Percentiles rank a stretch among this genome's conserved stretches.
Evolutionary conservation across 176 grass and related monocot species (phyloP).

Genomic region (Thinopyrum elongatum): DNA sequence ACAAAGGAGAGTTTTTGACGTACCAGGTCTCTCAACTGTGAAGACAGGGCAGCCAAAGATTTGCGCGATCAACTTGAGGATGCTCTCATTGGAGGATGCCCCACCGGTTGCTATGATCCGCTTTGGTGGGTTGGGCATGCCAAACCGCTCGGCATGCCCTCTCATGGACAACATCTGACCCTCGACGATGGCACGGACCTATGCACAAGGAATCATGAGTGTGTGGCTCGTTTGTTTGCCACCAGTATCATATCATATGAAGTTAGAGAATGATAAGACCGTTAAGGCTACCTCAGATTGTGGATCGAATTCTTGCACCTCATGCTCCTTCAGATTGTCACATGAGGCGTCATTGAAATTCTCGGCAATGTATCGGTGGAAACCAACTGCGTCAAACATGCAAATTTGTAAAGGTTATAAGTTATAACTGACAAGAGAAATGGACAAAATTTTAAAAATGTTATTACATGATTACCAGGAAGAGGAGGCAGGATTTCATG

Average conservation of each 20-base stretch:
- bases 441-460: not conserved
- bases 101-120: conserved; percentile 90
- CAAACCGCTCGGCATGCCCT: conserved; percentile 90
- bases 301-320: conserved; percentile 80
- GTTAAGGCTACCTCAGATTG: conserved; percentile 57
- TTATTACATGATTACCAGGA: conserved; percentile 57
- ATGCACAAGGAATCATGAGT: not conserved
- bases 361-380: conserved; percentile 59
- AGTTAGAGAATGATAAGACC: not conserved
- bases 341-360: conserved; percentile 41
- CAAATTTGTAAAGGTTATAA: not conserved
- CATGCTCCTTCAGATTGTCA: conserved; percentile 38
- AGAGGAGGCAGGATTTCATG: conserved; percentile 95
- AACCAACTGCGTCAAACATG: conserved; percentile 51
- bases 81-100: conserved; percentile 74
- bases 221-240: not conserved
- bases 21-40: conserved; percentile 87
- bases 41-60: conserved; percentile 90
- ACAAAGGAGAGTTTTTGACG: not conserved
- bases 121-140: conserved; percentile 85
- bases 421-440: not conserved
- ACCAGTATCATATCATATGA: not conserved
- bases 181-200: conserved; percentile 85
- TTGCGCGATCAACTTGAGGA: conserved; percentile 59
- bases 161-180: conserved; percentile 90